Evolutionary conservation across 108 stramenopile genomes (phyloP).

Genomic region (Cylindrotheca closterium): DNA sequence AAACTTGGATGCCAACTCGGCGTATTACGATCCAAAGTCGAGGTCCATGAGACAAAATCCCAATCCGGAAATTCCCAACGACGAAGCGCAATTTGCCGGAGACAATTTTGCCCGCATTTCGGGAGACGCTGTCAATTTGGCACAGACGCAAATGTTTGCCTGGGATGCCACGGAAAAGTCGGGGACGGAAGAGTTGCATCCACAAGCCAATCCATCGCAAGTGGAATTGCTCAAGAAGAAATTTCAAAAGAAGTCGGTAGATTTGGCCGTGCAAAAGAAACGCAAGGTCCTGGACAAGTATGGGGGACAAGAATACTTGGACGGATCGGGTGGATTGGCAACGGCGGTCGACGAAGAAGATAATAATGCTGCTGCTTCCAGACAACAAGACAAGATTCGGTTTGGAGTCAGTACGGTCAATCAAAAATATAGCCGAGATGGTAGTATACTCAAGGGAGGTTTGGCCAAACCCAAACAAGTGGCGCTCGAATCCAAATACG

Average conservation of each 20-base stretch:
- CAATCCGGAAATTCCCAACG: slow-evolving; percentile 72
- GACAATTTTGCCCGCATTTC: slow-evolving; percentile 95
- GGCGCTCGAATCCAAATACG: slow-evolving; percentile 89
- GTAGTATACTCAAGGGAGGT: slow-evolving; percentile 61
- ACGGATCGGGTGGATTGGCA: slow-evolving; percentile 56
- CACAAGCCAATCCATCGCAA: slow-evolving; percentile 95
- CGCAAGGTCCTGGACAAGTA: slow-evolving; percentile 92
- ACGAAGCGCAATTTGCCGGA: slow-evolving; percentile 85
- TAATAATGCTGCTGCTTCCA: slow-evolving; percentile 4
- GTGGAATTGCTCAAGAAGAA: slow-evolving; percentile 90
- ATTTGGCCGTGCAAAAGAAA: slow-evolving; percentile 73
- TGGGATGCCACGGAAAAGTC: slow-evolving; percentile 93
- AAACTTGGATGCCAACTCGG: slow-evolving; percentile 93
- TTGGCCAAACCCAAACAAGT: slow-evolving; percentile 26
- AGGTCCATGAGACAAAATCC: slow-evolving; percentile 99
- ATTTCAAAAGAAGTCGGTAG: slow-evolving; percentile 73
- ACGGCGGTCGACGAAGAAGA: slow-evolving; percentile 19
- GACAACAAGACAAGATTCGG: slow-evolving; percentile 48
- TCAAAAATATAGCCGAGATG: slow-evolving; percentile 88
- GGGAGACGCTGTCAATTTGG: slow-evolving; percentile 90
- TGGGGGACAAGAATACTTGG: slow-evolving; percentile 88
- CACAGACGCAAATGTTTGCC: slow-evolving; percentile 93
- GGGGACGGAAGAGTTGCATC: slow-evolving; percentile 65
- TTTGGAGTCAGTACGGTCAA: slow-evolving; percentile 69
- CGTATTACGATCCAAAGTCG: slow-evolving; percentile 95